phyloP scores from a whole-genome alignment of 306 rosid genomes.

The Rosa multiflora region DNA sequence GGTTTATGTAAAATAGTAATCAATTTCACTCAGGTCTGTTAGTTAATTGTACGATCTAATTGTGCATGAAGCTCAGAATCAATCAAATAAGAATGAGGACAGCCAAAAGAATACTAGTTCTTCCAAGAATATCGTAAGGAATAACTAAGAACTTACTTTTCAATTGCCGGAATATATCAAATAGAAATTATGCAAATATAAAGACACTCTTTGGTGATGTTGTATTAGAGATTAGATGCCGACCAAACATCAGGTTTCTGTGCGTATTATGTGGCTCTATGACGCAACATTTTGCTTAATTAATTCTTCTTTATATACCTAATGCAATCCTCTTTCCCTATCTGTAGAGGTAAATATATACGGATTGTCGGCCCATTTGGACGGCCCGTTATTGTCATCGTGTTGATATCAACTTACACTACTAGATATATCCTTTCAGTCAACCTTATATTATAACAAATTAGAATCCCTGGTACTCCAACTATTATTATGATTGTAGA shows the following conservation, averaged over 20 bases:
- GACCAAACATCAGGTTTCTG: conserved; percentile 47
- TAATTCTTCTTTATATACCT: conserved; percentile 33
- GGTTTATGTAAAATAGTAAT: neutral
- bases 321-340: conserved; percentile 30
- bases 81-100: neutral
- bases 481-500: neutral
- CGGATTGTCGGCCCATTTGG: conserved; percentile 32
- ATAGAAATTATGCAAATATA: neutral
- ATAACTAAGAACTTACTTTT: neutral
- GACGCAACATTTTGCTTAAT: conserved; percentile 26
- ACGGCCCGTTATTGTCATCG: conserved; percentile 23
- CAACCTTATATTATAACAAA: conserved; percentile 24
- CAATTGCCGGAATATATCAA: neutral
- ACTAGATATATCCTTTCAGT: conserved; percentile 5
- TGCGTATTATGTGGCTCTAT: conserved; percentile 27
- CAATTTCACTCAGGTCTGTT: neutral
- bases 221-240: conserved; percentile 45
- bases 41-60: neutral
- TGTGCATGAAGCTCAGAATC: neutral
- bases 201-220: neutral
- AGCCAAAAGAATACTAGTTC: neutral
- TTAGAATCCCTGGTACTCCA: neutral
- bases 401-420: neutral
- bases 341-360: conserved; percentile 10
- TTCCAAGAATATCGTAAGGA: neutral